Conservation (phyloP, 1,284 basidiomycete genomes). For the Malassezia equina region DNA sequence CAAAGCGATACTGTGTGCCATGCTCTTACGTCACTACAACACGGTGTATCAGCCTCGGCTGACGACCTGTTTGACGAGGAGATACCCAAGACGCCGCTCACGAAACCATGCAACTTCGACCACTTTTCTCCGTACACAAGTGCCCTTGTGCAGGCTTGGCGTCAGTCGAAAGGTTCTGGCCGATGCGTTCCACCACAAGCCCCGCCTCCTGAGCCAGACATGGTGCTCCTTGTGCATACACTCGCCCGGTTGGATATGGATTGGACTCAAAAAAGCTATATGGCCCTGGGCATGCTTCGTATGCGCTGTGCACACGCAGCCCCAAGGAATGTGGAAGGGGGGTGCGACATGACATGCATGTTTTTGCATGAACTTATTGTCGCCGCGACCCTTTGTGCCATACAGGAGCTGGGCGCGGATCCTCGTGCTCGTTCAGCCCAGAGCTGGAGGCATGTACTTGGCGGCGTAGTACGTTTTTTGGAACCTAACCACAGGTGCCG, state of each 20-base stretch:
- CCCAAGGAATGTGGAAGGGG: not conserved
- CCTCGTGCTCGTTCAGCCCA: not conserved
- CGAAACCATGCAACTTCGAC: not conserved
- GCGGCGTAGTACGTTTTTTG: not conserved
- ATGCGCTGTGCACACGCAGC: not conserved
- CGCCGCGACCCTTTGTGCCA: not conserved
- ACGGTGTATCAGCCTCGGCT: not conserved
- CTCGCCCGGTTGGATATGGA: not conserved
- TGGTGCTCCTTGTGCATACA: not conserved
- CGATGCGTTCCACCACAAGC: not conserved
- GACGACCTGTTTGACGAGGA: not conserved
- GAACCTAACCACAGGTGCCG: not conserved
- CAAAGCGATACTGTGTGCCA: not conserved
- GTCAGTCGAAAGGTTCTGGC: not conserved
- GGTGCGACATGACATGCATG: not conserved
- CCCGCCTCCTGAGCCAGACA: not conserved
- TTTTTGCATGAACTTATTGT: conserved; percentile 5
- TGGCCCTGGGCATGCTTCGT: not conserved
- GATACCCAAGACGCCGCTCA: not conserved
- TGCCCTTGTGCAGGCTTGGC: not conserved
- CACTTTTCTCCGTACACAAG: not conserved
- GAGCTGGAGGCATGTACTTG: not conserved
- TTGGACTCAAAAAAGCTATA: not conserved
- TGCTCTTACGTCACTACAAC: not conserved
- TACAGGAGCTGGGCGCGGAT: not conserved